Conservation (phyloP, 352 stramenopile genomes). For the Blastocystis sp. region DNA sequence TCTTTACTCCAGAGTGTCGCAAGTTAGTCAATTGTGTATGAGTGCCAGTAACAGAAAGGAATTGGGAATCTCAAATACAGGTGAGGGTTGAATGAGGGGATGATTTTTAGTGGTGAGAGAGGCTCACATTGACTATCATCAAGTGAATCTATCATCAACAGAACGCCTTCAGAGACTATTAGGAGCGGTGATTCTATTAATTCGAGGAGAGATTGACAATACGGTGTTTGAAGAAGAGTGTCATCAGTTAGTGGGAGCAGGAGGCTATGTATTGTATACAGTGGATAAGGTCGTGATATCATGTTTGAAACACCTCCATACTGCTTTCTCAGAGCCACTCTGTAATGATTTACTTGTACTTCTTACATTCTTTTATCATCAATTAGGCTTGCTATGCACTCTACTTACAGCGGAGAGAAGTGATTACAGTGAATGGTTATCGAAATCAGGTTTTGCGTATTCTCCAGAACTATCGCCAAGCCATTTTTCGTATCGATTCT, state of each 20-base stretch:
- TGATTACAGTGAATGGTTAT: background rate
- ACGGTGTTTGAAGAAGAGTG: slow-evolving; percentile 13
- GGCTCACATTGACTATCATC: background rate
- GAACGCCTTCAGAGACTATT: background rate
- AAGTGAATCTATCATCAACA: background rate
- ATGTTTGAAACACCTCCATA: slow-evolving; percentile 22
- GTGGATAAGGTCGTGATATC: slow-evolving; percentile 32
- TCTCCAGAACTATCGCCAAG: background rate
- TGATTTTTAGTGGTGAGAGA: background rate
- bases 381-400: background rate
- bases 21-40: background rate
- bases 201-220: slow-evolving; percentile 9
- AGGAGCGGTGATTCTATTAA: background rate
- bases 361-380: no score
- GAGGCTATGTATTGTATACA: slow-evolving; percentile 55
- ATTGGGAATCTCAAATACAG: background rate
- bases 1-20: background rate
- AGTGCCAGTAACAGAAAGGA: background rate
- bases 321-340: background rate
- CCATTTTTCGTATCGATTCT: background rate
- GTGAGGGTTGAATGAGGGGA: background rate
- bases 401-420: background rate
- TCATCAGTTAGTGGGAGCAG: slow-evolving; percentile 13
- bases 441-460: background rate
- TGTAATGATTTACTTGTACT: slow-evolving; percentile 1